Evolutionary conservation across 768 basidiomycete genomes (phyloP).

Genomic region (Suillus subaureus): DNA sequence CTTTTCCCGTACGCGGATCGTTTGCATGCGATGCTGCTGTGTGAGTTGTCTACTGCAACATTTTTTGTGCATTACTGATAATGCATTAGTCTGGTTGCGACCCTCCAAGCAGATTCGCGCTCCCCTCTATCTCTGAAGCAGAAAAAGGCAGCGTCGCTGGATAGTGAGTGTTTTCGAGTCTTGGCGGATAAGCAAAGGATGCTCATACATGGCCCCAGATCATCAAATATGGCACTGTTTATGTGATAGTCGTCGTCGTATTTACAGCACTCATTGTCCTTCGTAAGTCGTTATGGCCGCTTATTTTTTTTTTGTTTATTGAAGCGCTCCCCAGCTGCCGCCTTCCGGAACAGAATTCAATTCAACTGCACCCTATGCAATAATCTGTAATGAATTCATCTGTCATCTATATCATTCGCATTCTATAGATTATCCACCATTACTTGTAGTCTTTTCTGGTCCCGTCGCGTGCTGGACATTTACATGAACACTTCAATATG

Average conservation of each 20-base stretch:
- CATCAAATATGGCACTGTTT: constrained; percentile 82
- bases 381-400: constrained; percentile 52
- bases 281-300: constrained; percentile 54
- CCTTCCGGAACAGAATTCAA: constrained; percentile 61
- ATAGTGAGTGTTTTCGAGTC: constrained; percentile 58
- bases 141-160: constrained; percentile 84
- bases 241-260: constrained; percentile 62
- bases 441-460: constrained; percentile 28
- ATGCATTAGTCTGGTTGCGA: constrained; percentile 81
- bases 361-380: constrained; percentile 70
- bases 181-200: constrained; percentile 5
- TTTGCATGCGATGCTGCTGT: constrained; percentile 87
- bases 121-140: constrained; percentile 88
- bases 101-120: constrained; percentile 94
- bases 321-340: constrained; percentile 45
- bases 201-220: constrained; percentile 47
- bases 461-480: constrained; percentile 11
- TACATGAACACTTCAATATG: constrained; percentile 10
- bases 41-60: constrained; percentile 48
- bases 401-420: constrained; percentile 25
- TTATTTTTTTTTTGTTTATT: constrained; percentile 15
- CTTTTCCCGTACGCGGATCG: constrained; percentile 91
- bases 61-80: constrained; percentile 17
- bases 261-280: constrained; percentile 79
- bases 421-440: constrained; percentile 31